phyloP scores from a whole-genome alignment of 2,329 filamentous ascomycete species.

The Cercospora zeae-maydis region DNA sequence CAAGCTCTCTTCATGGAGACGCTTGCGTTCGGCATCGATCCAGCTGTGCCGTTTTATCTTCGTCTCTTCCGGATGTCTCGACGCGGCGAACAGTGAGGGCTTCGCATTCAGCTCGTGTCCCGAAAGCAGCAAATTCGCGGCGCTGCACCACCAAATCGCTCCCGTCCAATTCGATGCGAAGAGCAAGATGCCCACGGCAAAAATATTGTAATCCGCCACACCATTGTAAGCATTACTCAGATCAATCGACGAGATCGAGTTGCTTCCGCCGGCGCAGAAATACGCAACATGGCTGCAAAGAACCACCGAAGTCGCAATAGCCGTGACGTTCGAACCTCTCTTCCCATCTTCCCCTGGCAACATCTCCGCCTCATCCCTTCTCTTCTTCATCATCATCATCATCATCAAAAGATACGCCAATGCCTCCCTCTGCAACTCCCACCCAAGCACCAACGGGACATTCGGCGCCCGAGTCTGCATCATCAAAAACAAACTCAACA shows the following conservation, averaged over 20 bases:
- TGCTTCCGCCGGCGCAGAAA: constrained; percentile 86
- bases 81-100: constrained; percentile 18
- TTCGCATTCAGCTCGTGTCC: constrained; percentile 3
- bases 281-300: constrained; percentile 79
- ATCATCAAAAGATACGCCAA: constrained; percentile 27
- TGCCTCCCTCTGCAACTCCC: constrained; percentile 53
- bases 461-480: constrained; percentile 85
- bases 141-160: constrained; percentile 79
- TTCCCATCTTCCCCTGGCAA: neutral
- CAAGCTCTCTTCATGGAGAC: constrained; percentile 27
- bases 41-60: constrained; percentile 17
- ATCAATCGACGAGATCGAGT: constrained; percentile 93
- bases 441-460: constrained; percentile 77
- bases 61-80: neutral
- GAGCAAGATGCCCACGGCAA: constrained; percentile 76
- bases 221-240: constrained; percentile 95
- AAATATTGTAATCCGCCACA: constrained; percentile 71
- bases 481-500: constrained; percentile 73
- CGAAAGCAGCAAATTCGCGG: constrained; percentile 50
- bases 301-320: constrained; percentile 63
- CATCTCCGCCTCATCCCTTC: neutral
- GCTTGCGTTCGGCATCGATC: constrained; percentile 32
- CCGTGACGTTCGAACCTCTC: neutral
- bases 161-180: constrained; percentile 91
- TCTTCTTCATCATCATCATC: no score